phyloP scores from a whole-genome alignment of 345 rosid species.

The Citrus sinensis region DNA sequence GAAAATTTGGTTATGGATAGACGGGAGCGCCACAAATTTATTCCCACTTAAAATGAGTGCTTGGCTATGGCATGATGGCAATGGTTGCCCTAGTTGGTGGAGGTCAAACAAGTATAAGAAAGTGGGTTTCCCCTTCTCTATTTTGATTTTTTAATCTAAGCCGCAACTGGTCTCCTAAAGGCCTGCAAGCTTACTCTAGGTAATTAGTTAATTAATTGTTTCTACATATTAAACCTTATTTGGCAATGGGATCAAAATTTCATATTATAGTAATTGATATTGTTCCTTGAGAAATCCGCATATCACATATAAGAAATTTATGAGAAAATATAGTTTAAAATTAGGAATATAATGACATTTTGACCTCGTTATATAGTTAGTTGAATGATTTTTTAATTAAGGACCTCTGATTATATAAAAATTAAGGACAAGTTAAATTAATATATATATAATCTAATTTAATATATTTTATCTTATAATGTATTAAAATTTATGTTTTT shows the following conservation, averaged over 20 bases:
- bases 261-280: neutral
- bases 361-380: no score
- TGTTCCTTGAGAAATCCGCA: no score
- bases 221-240: neutral
- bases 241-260: neutral
- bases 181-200: slow-evolving; percentile 20
- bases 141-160: neutral
- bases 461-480: no score
- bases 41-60: slow-evolving; percentile 26
- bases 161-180: slow-evolving; percentile 39
- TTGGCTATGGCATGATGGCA: slow-evolving; percentile 18
- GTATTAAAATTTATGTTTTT: no score
- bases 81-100: slow-evolving; percentile 36
- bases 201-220: neutral
- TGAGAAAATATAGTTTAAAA: no score
- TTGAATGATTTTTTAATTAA: no score
- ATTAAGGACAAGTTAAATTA: no score
- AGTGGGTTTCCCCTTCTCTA: slow-evolving; percentile 25
- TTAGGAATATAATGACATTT: no score
- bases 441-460: no score
- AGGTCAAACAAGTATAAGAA: slow-evolving; percentile 26
- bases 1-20: neutral
- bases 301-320: no score
- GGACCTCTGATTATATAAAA: no score
- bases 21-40: slow-evolving; percentile 19